Percentiles rank a stretch among this genome's conserved stretches.
Conservation (phyloP, 306 rosid species). For the Sicyos baderoa region DNA sequence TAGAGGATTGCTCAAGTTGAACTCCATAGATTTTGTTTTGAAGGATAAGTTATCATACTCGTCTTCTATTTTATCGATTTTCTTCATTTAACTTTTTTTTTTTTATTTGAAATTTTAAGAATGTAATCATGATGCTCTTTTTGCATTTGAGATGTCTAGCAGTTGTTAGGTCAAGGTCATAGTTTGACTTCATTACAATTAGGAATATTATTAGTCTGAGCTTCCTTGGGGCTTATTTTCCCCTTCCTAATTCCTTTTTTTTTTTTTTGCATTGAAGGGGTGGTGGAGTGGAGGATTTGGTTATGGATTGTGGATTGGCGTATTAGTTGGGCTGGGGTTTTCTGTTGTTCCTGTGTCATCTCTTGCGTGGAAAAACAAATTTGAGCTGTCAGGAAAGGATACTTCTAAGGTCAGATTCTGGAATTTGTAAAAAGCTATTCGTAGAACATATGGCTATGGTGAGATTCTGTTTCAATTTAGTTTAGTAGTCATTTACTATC, state of each 20-base stretch:
- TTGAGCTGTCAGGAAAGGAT: constrained; percentile 48
- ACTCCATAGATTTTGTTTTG: not conserved
- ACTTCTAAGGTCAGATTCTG: constrained; percentile 51
- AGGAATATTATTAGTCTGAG: constrained; percentile 7
- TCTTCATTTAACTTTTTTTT: not conserved
- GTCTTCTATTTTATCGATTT: not conserved
- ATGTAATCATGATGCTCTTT: not conserved
- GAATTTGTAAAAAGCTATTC: too few species aligned
- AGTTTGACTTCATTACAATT: not conserved
- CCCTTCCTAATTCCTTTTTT: constrained; percentile 1
- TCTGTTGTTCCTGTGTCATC: constrained; percentile 85
- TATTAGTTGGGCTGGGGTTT: constrained; percentile 73
- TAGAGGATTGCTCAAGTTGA: not conserved
- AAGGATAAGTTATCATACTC: not conserved
- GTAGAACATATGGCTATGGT: not conserved
- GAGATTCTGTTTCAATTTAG: too few species aligned
- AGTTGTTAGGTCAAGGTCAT: not conserved
- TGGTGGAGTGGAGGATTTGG: constrained; percentile 99
- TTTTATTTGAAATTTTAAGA: not conserved
- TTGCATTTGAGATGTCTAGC: not conserved
- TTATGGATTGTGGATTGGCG: constrained; percentile 87
- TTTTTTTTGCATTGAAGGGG: constrained; percentile 43
- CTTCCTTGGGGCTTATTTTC: constrained; percentile 1
- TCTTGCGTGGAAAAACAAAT: constrained; percentile 59
- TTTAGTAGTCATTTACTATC: not conserved